Conservation (phyloP, 306 rosid species). For the Cajanus cajan region DNA sequence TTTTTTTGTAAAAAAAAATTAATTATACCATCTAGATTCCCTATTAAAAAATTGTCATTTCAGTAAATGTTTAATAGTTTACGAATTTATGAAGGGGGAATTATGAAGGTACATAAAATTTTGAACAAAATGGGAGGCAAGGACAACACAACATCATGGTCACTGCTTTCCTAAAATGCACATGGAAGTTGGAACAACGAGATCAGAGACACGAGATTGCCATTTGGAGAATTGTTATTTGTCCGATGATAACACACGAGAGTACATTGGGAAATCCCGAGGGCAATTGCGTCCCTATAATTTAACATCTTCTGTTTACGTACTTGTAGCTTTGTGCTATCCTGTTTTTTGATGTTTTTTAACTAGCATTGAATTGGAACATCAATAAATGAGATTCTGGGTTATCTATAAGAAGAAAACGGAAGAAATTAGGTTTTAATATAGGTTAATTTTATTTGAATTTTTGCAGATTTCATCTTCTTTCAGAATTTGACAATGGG, state of each 20-base stretch:
- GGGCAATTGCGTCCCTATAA: slow-evolving; percentile 51
- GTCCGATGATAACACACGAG: slow-evolving; percentile 30
- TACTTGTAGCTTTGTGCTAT: slow-evolving; percentile 3
- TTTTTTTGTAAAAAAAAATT: background rate
- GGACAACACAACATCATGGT: background rate
- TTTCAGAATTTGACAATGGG: slow-evolving; percentile 72
- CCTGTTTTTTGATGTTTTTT: background rate
- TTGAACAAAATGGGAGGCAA: background rate
- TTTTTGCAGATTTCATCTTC: slow-evolving; percentile 63
- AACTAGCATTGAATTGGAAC: background rate
- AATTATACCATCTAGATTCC: background rate
- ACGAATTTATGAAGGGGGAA: too few species aligned
- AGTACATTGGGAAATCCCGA: slow-evolving; percentile 48
- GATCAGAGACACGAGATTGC: background rate
- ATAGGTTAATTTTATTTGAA: background rate
- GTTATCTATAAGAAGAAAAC: background rate
- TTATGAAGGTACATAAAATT: background rate
- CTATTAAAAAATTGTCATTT: background rate
- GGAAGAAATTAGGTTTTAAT: background rate
- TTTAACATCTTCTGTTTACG: slow-evolving; percentile 31
- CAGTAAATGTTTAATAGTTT: too few species aligned
- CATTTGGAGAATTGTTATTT: background rate
- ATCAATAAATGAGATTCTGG: background rate
- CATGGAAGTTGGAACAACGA: background rate
- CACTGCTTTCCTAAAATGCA: background rate